These are phyloP conservation scores for Hibiscus syriacus DNA, from an alignment of 345 rosid species.

Conservation along the genomic window DNA sequence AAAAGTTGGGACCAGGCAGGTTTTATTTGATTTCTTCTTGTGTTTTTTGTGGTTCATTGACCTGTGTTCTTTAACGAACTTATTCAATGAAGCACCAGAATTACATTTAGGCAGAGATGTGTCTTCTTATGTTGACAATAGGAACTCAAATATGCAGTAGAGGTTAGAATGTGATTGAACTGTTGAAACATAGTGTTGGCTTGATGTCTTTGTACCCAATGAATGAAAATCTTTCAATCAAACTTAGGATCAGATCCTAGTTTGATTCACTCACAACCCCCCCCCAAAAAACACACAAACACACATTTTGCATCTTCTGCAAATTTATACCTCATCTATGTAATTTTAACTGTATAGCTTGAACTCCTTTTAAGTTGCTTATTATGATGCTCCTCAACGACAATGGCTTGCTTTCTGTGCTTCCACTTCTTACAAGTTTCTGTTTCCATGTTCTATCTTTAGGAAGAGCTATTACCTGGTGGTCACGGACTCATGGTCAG, in stretches of 20 bases:
- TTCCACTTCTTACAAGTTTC: not conserved
- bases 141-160: not conserved
- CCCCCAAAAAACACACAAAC: not conserved
- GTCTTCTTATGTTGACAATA: not conserved
- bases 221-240: not conserved
- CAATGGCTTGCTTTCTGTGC: not conserved
- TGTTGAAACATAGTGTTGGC: not conserved
- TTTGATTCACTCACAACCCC: not conserved
- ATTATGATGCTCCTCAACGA: not conserved
- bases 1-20: conserved; percentile 64
- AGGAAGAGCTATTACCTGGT: conserved; percentile 92
- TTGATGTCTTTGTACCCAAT: not conserved
- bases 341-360: not conserved
- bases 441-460: conserved; percentile 11
- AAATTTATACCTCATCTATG: not conserved
- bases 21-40: not conserved
- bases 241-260: not conserved
- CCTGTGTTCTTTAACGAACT: not conserved
- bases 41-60: not conserved
- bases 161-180: not conserved
- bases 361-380: not conserved
- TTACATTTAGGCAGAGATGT: not conserved
- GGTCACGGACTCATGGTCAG: conserved; percentile 99
- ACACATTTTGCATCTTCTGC: not conserved
- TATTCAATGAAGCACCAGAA: not conserved